Evolutionary conservation across 768 basidiomycete genomes (phyloP), one percentile per base, ranked within the genome.

Genomic region (Psilocybe cyanescens): DNA sequence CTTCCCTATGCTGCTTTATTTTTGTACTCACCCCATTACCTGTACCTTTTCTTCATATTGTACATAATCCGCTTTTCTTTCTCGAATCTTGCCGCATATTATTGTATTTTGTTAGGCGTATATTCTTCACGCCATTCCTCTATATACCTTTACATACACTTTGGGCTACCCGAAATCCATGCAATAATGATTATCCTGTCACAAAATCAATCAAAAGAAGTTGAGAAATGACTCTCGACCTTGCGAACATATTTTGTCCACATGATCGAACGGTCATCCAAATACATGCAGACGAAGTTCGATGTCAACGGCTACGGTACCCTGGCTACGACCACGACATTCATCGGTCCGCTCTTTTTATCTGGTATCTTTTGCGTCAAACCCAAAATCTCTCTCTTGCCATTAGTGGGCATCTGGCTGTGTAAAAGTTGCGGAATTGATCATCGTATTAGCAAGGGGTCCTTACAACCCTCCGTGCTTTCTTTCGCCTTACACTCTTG

Each of bases 271-370:
- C 5, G 11, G 35, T 28, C 30, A 31, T 12, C 7, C 51, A 31
- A 30, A 51, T 29, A 8, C 31, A n/a, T 31, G 5, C n/a, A 14
- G 50, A 9, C 16, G 11, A n/a, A 6, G 50, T 30, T 29, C 41
- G 41, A 28, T 28, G 54, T 44, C 54, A 55, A 41, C 35, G 30
- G 28, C 41, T 39, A 50, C 51, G 51, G 51, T 31, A 53, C 31
- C 5, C 14, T 19, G 4, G 11, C 16, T 16, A 16, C 17, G 16
- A 37, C 33, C 35, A 17, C 39, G 29, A 35, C 51, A 39, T 47
- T 33, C 39, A 59, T 19, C 58, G 58, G 58, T 46, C 58, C 58
- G 58, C 51, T 7, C 47, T 1, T 2, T 49, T 8, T 11, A 49
- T 30, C 19, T 14, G 2, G 11, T n/a, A 14, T 11, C 47, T 24